These are phyloP conservation scores for Leptodontidium sp. DNA, from an alignment of 2,329 filamentous ascomycete species.

Conservation along the genomic window DNA sequence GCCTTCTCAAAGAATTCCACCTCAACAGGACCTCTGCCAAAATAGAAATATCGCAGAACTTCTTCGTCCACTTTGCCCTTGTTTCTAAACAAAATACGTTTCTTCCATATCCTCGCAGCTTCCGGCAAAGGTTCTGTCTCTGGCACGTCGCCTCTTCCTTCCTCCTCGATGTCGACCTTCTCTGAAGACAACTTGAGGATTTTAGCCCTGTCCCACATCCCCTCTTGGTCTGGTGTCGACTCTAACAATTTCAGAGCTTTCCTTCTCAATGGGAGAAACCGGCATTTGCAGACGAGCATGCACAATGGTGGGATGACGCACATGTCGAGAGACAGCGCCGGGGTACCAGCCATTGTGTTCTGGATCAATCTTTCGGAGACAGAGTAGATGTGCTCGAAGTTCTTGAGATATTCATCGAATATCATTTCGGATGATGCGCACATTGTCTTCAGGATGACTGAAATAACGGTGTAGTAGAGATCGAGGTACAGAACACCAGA, in stretches of 20 bases:
- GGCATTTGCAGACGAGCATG: conserved; percentile 2
- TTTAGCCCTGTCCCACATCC: not conserved
- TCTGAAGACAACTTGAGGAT: not conserved
- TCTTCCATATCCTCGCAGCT: conserved; percentile 2
- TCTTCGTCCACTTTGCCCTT: not conserved
- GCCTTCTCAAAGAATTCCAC: conserved; percentile 2
- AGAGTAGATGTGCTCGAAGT: not conserved
- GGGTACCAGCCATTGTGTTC: not conserved
- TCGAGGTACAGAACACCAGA: not conserved
- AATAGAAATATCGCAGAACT: not conserved
- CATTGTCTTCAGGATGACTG: not conserved
- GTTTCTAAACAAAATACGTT: not conserved
- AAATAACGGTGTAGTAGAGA: not conserved
- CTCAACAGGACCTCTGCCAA: not conserved
- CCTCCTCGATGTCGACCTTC: not conserved
- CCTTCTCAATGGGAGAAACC: not conserved
- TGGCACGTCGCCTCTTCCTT: not conserved
- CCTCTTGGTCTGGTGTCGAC: not conserved
- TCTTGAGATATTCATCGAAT: not conserved
- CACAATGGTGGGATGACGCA: conserved; percentile 6
- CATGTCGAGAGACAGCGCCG: conserved; percentile 5
- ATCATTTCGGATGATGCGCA: not conserved
- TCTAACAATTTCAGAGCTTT: not conserved
- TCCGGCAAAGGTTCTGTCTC: conserved; percentile 2
- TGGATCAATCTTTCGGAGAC: not conserved